Conservation (phyloP, 1,284 basidiomycete species). For the Leccinum pachyderme region DNA sequence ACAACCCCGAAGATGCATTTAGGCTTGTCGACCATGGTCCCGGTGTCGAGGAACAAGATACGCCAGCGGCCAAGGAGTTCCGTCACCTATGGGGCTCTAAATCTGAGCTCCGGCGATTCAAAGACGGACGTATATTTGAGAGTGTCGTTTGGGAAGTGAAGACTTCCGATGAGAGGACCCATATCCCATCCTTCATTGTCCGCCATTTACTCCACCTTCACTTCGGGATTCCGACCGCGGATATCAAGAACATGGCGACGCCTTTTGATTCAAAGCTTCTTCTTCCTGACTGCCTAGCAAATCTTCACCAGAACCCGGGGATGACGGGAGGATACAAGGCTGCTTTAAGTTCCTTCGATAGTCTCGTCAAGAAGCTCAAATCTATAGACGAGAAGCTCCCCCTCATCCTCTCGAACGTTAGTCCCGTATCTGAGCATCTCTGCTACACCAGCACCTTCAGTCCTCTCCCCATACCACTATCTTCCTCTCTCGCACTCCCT, state of each 20-base stretch:
- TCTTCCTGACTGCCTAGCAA: constrained; percentile 58
- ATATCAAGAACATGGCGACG: constrained; percentile 58
- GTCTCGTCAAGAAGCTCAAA: constrained; percentile 76
- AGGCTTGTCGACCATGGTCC: constrained; percentile 91
- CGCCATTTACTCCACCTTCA: constrained; percentile 75
- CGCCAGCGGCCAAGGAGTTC: constrained; percentile 61
- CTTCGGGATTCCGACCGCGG: constrained; percentile 56
- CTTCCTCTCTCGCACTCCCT: constrained; percentile 48
- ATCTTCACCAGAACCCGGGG: constrained; percentile 47
- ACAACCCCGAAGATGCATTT: constrained; percentile 70
- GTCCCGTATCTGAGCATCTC: constrained; percentile 71
- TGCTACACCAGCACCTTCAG: constrained; percentile 85
- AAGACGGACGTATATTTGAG: constrained; percentile 91
- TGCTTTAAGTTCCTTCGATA: constrained; percentile 80
- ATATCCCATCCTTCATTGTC: constrained; percentile 78
- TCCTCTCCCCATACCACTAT: constrained; percentile 54
- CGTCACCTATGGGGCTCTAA: constrained; percentile 89
- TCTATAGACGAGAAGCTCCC: constrained; percentile 78
- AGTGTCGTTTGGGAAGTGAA: constrained; percentile 92
- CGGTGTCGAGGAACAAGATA: constrained; percentile 59
- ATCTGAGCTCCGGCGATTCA: constrained; percentile 94
- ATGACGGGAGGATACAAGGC: constrained; percentile 70
- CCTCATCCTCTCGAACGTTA: constrained; percentile 75
- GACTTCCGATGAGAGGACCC: constrained; percentile 71
- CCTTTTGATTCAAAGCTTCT: constrained; percentile 68